Base-by-base conservation (phyloP, 2,329 filamentous ascomycete species). In the Didymellaceae sp. region DNA sequence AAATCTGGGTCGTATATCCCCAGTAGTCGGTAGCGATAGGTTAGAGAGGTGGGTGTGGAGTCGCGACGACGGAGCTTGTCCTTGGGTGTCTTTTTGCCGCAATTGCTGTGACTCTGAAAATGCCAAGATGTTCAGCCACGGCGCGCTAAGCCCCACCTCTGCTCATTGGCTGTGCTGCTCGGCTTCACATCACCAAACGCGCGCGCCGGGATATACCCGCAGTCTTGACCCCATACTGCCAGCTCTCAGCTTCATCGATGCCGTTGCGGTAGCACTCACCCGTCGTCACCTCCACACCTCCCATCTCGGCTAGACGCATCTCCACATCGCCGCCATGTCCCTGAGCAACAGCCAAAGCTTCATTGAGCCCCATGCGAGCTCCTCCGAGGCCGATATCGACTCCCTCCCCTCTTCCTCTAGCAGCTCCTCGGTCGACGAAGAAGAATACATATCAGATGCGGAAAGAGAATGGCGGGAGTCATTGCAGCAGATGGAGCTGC, bases 391-490 rank as follows among this genome's bases (percentile, higher is more conserved):
- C 59, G 77, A 79, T 43, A 63, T 80, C 57, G 77, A 80, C 62
- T 80, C 78, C 13, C 68, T 81, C 4, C 78, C 78, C 31, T 80
- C 77, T 9, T 77, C 80, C 18, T 79, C 81, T 4, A 79, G 80
- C 46, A 74, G 71, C 39, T 80, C 78, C 22, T 77, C 78, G 3
- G 72, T 75, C 53, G 77, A 77, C 44, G 85, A 87, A 26, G 84
- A 88, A 40, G 79, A 81, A 53, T 71, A 72, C 26, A 80, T 88
- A 53, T 91, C 89, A 30, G 93, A 97, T 70, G 94, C 94, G 8
- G 93, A 99, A 74, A 84, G 84, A 54, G 93, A 99, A 76, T 99
- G 94, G 94, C 88, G 93, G 65, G 90, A 92, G 66, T 96, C 90
- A 65, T 78, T 99, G 57, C 90, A 97, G 74, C 94, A 99, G 77